These are phyloP conservation scores for Stachybotrys echinatus DNA, from an alignment of 2,329 filamentous ascomycete species.

Conservation along the genomic window DNA sequence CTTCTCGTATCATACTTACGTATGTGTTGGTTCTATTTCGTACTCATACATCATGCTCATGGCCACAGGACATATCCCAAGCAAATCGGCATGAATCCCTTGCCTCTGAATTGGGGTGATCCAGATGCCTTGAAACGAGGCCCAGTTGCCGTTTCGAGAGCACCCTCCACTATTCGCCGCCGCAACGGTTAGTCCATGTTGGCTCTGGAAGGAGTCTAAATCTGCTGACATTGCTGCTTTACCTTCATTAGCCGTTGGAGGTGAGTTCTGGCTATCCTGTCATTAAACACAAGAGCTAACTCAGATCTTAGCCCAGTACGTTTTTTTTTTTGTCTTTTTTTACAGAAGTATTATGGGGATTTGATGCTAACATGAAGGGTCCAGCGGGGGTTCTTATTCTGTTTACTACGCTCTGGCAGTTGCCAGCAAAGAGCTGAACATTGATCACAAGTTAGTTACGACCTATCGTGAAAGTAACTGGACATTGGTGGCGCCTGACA, in stretches of 20 bases:
- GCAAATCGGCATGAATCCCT: slow-evolving; percentile 89
- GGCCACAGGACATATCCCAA: slow-evolving; percentile 72
- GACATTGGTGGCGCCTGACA: no score
- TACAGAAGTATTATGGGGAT: no score
- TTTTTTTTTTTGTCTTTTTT: no score
- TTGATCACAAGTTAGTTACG: slow-evolving; percentile 65
- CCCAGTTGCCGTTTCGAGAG: slow-evolving; percentile 81
- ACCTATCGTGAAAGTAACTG: neutral
- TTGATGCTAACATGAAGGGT: slow-evolving; percentile 7
- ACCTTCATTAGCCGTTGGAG: slow-evolving; percentile 46
- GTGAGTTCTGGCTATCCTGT: no score
- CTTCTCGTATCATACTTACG: slow-evolving; percentile 53
- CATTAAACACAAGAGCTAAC: no score
- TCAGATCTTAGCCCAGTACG: no score
- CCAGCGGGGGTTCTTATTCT: slow-evolving; percentile 79
- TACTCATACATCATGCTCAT: slow-evolving; percentile 9
- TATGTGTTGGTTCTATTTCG: no score
- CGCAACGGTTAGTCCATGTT: slow-evolving; percentile 63
- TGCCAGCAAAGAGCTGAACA: slow-evolving; percentile 81
- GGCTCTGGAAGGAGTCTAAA: no score
- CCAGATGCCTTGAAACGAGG: slow-evolving; percentile 70
- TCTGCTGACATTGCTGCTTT: slow-evolving; percentile 8
- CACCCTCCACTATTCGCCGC: slow-evolving; percentile 67
- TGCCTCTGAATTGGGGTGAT: slow-evolving; percentile 83
- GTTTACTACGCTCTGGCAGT: slow-evolving; percentile 94